These are phyloP conservation scores for Solioccasus polychromus DNA, from an alignment of 768 basidiomycete genomes.

Conservation along the genomic window DNA sequence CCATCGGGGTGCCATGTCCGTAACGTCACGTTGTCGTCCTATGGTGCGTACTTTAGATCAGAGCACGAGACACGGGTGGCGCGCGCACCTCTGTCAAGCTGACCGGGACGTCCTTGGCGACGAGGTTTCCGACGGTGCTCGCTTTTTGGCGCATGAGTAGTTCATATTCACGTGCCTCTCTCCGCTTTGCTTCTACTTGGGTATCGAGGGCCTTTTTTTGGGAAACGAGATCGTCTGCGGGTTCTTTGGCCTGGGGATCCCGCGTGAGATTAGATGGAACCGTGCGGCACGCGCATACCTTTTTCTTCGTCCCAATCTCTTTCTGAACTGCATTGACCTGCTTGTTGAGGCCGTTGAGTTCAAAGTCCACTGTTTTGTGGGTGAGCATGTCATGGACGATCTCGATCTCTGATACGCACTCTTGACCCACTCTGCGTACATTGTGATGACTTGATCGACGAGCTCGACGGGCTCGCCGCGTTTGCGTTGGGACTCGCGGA, in stretches of 20 bases:
- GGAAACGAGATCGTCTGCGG: constrained; percentile 82
- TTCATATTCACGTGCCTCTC: constrained; percentile 76
- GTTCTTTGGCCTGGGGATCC: constrained; percentile 74
- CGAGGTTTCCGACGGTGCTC: constrained; percentile 85
- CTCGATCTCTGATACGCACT: constrained; percentile 56
- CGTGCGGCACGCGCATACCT: constrained; percentile 44
- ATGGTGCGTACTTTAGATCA: not conserved
- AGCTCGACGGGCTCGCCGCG: constrained; percentile 86
- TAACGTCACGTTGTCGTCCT: constrained; percentile 89
- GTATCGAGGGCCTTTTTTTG: constrained; percentile 84
- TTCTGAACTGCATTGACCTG: constrained; percentile 91
- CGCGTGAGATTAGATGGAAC: not conserved
- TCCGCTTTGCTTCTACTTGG: constrained; percentile 71
- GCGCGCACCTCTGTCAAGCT: constrained; percentile 76
- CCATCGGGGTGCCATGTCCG: constrained; percentile 86
- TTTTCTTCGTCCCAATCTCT: constrained; percentile 91
- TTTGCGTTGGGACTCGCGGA: constrained; percentile 89
- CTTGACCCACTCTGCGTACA: constrained; percentile 93
- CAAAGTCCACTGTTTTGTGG: constrained; percentile 70
- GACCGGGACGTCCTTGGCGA: constrained; percentile 82
- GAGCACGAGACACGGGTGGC: not conserved
- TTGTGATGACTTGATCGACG: constrained; percentile 89
- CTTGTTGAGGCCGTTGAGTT: constrained; percentile 73
- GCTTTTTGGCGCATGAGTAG: constrained; percentile 76
- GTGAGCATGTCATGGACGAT: constrained; percentile 2